phyloP scores from a whole-genome alignment of 805 yeast genomes.

The Saccharomycopsis fibuligera region DNA sequence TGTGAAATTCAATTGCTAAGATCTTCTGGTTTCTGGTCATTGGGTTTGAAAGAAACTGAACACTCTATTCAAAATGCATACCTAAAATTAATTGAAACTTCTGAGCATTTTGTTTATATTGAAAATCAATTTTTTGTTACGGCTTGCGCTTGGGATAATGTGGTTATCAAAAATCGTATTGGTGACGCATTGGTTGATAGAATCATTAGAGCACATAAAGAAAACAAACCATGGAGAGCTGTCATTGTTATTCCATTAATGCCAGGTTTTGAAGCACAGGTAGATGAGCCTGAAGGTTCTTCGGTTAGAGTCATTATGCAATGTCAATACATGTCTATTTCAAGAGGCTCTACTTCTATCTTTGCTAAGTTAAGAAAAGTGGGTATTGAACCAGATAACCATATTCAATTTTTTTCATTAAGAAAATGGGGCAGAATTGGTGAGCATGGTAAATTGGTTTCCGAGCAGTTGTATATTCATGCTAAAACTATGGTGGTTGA shows the following conservation, averaged over 20 bases:
- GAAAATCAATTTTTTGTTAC: slow-evolving; percentile 95
- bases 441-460: slow-evolving; percentile 59
- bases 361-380: slow-evolving; percentile 72
- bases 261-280: slow-evolving; percentile 96
- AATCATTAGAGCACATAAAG: slow-evolving; percentile 79
- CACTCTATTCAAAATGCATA: slow-evolving; percentile 91
- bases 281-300: slow-evolving; percentile 89
- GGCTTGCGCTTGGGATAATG: slow-evolving; percentile 80
- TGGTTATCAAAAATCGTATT: slow-evolving; percentile 75
- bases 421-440: slow-evolving; percentile 96
- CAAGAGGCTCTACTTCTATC: slow-evolving; percentile 82
- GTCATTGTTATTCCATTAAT: slow-evolving; percentile 86
- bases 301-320: slow-evolving; percentile 95
- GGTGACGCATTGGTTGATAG: slow-evolving; percentile 98
- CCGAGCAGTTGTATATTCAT: slow-evolving; percentile 91
- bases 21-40: slow-evolving; percentile 89
- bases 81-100: slow-evolving; percentile 79
- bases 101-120: slow-evolving; percentile 87
- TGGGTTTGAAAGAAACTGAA: slow-evolving; percentile 80
- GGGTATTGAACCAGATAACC: slow-evolving; percentile 85
- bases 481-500: slow-evolving; percentile 90
- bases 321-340: slow-evolving; percentile 89
- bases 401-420: slow-evolving; percentile 84
- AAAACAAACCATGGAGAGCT: slow-evolving; percentile 80
- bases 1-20: slow-evolving; percentile 89